Evolutionary conservation across 441 rosid genomes (phyloP).

Genomic region (Metrosideros polymorpha): DNA sequence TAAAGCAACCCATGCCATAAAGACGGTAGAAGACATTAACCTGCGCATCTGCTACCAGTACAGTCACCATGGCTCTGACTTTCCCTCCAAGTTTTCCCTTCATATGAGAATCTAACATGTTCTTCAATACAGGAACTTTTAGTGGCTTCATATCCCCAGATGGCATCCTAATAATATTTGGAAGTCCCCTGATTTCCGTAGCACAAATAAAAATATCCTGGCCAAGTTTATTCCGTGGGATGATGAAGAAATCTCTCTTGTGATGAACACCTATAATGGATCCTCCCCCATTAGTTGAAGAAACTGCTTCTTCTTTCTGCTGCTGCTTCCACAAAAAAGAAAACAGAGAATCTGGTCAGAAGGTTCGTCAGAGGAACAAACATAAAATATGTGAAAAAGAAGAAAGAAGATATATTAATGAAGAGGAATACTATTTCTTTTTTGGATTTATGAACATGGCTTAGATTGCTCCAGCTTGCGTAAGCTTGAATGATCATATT

Average conservation of each 20-base stretch:
- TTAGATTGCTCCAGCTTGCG: conserved; percentile 92
- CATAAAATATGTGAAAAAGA: neutral
- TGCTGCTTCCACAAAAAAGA: conserved; percentile 9
- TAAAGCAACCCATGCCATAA: neutral
- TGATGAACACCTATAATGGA: conserved; percentile 67
- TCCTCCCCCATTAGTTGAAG: conserved; percentile 38
- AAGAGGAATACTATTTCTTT: conserved; percentile 35
- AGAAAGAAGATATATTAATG: neutral
- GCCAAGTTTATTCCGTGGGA: conserved; percentile 94
- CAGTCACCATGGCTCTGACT: conserved; percentile 62
- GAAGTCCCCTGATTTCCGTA: conserved; percentile 49
- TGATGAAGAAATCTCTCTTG: conserved; percentile 65
- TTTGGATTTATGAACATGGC: conserved; percentile 40
- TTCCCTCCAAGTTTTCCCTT: conserved; percentile 44
- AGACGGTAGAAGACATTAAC: conserved; percentile 17
- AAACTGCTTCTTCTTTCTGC: conserved; percentile 35
- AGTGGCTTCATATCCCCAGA: conserved; percentile 83
- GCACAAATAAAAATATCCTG: conserved; percentile 85
- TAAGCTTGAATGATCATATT: conserved; percentile 97
- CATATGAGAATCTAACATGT: conserved; percentile 83
- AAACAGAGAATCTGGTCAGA: neutral
- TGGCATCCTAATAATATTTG: conserved; percentile 68
- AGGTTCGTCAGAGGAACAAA: neutral
- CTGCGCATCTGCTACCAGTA: conserved; percentile 72
- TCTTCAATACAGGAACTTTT: conserved; percentile 83